phyloP scores from a whole-genome alignment of 768 basidiomycete species.

The Psilocybe cubensis region DNA sequence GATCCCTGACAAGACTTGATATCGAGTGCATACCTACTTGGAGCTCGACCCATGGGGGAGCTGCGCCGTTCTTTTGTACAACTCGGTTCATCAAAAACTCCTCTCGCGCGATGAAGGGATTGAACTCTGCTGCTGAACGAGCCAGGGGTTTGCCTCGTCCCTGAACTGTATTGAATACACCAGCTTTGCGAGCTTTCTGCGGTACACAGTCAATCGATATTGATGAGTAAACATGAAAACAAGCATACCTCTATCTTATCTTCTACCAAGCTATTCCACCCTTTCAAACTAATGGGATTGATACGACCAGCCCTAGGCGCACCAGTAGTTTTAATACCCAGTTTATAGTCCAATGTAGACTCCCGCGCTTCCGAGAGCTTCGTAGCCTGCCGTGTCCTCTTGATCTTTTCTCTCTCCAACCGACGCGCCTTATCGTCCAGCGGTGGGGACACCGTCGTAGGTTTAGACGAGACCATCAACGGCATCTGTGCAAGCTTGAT shows the following conservation, averaged over 20 bases:
- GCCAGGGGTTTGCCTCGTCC: conserved; percentile 57
- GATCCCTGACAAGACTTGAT: not conserved
- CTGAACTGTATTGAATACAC: conserved; percentile 72
- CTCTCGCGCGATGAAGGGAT: conserved; percentile 69
- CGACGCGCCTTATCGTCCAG: conserved; percentile 41
- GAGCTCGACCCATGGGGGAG: conserved; percentile 86
- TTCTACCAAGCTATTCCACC: conserved; percentile 77
- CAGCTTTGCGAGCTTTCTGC: conserved; percentile 68
- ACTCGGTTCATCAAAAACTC: conserved; percentile 89
- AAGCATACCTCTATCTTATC: conserved; percentile 73
- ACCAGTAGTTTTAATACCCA: conserved; percentile 49
- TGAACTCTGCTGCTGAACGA: conserved; percentile 42
- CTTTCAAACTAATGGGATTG: conserved; percentile 69
- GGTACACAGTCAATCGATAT: not conserved
- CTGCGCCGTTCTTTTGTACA: conserved; percentile 78
- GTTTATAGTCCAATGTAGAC: conserved; percentile 74
- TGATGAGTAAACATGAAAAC: not conserved
- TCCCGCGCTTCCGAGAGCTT: conserved; percentile 69
- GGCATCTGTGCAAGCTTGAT: conserved; percentile 56
- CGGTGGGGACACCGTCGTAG: conserved; percentile 9
- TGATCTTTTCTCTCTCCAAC: conserved; percentile 52
- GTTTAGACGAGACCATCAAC: conserved; percentile 24
- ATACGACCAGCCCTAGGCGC: conserved; percentile 26
- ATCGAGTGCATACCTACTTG: conserved; percentile 57
- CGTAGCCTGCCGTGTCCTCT: conserved; percentile 54